These are phyloP conservation scores for Suhomyces sp. DNA, from an alignment of 805 yeast genomes.

Conservation along the genomic window DNA sequence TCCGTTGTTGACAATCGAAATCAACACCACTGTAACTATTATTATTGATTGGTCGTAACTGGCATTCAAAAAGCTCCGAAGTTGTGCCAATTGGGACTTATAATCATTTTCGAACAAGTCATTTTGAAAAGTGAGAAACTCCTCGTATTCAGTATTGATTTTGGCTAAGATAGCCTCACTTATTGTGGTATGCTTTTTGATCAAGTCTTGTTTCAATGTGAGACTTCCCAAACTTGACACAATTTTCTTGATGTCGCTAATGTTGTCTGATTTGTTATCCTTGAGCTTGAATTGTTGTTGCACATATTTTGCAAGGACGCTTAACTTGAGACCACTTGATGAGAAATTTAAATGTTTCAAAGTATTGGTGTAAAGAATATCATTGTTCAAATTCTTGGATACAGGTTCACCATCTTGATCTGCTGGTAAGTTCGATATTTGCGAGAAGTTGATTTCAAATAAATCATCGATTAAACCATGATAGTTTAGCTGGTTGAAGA, in stretches of 20 bases:
- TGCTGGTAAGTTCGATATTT: not conserved
- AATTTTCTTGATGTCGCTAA: constrained; percentile 54
- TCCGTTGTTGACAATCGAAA: constrained; percentile 68
- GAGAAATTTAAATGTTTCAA: constrained; percentile 74
- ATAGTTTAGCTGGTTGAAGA: constrained; percentile 77
- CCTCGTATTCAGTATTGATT: constrained; percentile 45
- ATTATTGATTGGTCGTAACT: constrained; percentile 43
- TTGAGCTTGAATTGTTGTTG: constrained; percentile 65
- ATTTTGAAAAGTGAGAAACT: constrained; percentile 62
- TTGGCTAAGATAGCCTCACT: constrained; percentile 61
- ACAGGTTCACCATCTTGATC: constrained; percentile 57
- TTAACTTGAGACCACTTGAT: constrained; percentile 70
- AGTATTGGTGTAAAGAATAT: constrained; percentile 44
- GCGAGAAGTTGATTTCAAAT: constrained; percentile 44
- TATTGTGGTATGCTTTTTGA: constrained; percentile 72
- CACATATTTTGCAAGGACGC: constrained; percentile 65
- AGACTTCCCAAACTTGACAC: constrained; percentile 68
- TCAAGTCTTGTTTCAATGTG: constrained; percentile 63
- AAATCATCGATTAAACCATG: constrained; percentile 79
- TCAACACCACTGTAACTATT: constrained; percentile 53
- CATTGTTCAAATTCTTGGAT: constrained; percentile 50
- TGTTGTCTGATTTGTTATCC: constrained; percentile 36
- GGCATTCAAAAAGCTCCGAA: constrained; percentile 39
- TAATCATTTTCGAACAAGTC: constrained; percentile 54
- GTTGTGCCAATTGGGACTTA: constrained; percentile 25